Evolutionary conservation across 106 monocot genomes (phyloP), one percentile per base, ranked within the genome.

Genomic region (Dioscorea dumetorum): DNA sequence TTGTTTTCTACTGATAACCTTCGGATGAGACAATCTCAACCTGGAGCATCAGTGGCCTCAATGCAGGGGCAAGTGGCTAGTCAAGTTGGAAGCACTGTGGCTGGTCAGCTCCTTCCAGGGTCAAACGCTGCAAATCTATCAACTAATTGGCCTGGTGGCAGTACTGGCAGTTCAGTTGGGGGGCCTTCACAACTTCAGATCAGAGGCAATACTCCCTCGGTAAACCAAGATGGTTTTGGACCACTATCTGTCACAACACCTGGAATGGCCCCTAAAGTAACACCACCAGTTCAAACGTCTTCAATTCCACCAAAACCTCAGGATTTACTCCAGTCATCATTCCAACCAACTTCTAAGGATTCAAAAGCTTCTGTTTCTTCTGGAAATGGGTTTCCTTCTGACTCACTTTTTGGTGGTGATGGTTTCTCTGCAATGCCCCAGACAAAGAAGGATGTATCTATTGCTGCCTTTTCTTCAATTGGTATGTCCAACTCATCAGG

Each of bases 311-410:
- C 76, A 32, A 83, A 67, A 23, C 66, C 78, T 16, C 70, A 70
- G 20, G 75, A 72, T 33, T 24, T 67, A 66, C 35, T 35, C 22
- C 57, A 68, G 16, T 52, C 78, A 32, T 70, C 83, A 70, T 41
- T 67, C 61, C 81, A 74, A 63, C 62, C 74, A 50, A 20, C 87
- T 62, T 54, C 70, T 31, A 77, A 70, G 48, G 79, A 83, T 86
- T 73, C 79, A 58, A 88, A 84, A 67, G 49, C 76, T 62, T 63
- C 72, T 48, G 81, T 76, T 71, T 31, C 67, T 60, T 86, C 88
- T 77, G 86, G 82, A 63, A 90, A 89, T 82, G 88, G 81, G n/a
- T 77, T 87, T 76, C 49, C 86, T 61, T 79, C 79, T 49, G 70
- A 66, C 61, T 79, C 85, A 22, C 60, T 48, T 60, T 83, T 87